Percentiles rank a stretch among this genome's conserved stretches.
Evolutionary conservation across 768 basidiomycete genomes (phyloP).

Genomic region (Lepiota venenata): DNA sequence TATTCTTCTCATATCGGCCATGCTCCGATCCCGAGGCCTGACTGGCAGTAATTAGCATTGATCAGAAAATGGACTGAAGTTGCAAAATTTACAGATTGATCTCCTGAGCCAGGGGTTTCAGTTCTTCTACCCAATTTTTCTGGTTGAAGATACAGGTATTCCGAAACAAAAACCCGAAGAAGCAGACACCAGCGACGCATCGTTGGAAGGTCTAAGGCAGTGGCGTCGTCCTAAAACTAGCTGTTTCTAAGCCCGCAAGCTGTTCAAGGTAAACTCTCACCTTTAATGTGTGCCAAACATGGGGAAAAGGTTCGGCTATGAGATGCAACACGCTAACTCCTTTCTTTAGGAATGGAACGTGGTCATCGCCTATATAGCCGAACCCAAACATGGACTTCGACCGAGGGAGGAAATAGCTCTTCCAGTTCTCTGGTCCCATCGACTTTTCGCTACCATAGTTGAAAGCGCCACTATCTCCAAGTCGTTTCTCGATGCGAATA

Average conservation of each 20-base stretch:
- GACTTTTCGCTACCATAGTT: constrained; percentile 37
- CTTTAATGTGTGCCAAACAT: constrained; percentile 79
- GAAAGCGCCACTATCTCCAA: constrained; percentile 66
- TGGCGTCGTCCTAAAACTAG: constrained; percentile 74
- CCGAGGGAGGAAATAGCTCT: constrained; percentile 67
- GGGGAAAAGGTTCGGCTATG: constrained; percentile 86
- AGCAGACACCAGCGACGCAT: constrained; percentile 90
- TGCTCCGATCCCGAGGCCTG: constrained; percentile 3
- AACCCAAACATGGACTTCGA: constrained; percentile 30
- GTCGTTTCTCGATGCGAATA: constrained; percentile 62
- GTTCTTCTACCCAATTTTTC: constrained; percentile 26
- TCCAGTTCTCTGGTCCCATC: constrained; percentile 49
- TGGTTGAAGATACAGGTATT: constrained; percentile 78
- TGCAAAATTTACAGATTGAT: background rate
- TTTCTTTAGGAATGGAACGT: constrained; percentile 78
- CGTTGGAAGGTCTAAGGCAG: constrained; percentile 79
- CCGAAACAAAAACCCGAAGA: constrained; percentile 81
- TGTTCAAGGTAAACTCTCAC: constrained; percentile 34
- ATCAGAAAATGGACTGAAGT: background rate
- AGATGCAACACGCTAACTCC: constrained; percentile 91
- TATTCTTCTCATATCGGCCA: constrained; percentile 10
- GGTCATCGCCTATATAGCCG: constrained; percentile 87
- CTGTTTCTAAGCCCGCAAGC: background rate
- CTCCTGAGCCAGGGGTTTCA: background rate
- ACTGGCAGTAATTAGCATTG: background rate